Conservation (phyloP, 2,329 filamentous ascomycete genomes). For the Stachybotrys echinatus region DNA sequence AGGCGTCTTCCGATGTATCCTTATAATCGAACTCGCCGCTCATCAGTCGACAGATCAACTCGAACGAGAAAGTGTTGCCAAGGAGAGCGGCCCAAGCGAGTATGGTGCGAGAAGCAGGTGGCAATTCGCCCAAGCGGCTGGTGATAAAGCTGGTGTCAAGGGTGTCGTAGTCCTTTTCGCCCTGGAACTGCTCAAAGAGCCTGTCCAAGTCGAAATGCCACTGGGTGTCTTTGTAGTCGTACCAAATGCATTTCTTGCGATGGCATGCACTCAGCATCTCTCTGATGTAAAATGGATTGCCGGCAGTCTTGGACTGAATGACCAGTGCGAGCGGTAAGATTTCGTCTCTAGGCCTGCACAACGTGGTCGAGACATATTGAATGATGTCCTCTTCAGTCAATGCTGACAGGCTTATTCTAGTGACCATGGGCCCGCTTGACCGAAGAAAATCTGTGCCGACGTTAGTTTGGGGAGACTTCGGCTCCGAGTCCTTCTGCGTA, state of each 20-base stretch:
- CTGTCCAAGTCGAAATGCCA: constrained; percentile 86
- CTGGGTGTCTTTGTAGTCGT: constrained; percentile 74
- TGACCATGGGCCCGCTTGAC: constrained; percentile 51
- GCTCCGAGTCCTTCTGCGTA: constrained; percentile 13
- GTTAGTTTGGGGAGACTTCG: constrained; percentile 12
- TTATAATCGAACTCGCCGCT: constrained; percentile 64
- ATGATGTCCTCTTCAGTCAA: constrained; percentile 76
- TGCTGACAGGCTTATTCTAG: constrained; percentile 65
- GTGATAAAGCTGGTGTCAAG: constrained; percentile 80
- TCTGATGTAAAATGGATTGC: constrained; percentile 86
- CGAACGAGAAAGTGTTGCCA: constrained; percentile 79
- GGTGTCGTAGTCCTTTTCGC: constrained; percentile 71
- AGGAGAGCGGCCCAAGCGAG: constrained; percentile 83
- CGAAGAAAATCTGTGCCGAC: constrained; percentile 32
- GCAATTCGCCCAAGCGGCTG: constrained; percentile 70
- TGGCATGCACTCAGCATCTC: constrained; percentile 88
- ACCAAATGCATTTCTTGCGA: constrained; percentile 83
- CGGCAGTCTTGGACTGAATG: constrained; percentile 81
- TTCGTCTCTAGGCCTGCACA: constrained; percentile 68
- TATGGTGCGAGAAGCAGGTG: constrained; percentile 67
- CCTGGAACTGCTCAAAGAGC: constrained; percentile 79
- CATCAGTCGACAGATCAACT: constrained; percentile 70
- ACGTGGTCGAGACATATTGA: constrained; percentile 74
- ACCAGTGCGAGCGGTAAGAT: constrained; percentile 75
- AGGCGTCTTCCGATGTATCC: constrained; percentile 38